Base-by-base conservation (phyloP, 2,329 filamentous ascomycete species). In the Aspergillus caelatus region DNA sequence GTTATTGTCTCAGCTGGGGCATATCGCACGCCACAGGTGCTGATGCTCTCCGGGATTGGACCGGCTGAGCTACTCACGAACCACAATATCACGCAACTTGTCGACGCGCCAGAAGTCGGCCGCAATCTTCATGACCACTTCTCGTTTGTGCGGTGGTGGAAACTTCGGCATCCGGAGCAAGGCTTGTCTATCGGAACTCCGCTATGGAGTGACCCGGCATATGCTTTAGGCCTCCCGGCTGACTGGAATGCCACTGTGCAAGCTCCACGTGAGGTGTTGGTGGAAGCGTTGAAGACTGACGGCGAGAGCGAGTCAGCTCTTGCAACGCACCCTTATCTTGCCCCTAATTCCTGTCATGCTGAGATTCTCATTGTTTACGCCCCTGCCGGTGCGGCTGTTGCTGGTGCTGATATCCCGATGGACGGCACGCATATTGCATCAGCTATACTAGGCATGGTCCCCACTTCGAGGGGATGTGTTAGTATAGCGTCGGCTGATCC, bases 1-100 rank as follows among this genome's bases (percentile, higher is more conserved):
- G 68, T 78, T 7, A 73, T 79, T 39, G 14, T 77, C 23, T 74
- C 70, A 11, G 69, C 75, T 0, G 77, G 77, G 8, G 63, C 72
- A 11, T 74, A 74, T 58, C 66, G 68, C 8, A 77, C 74, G 0
- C 77, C 77, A 0, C 71, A 78, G 54, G 12, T 79, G 4, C 69
- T 79, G 5, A 69, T 77, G 71, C 69, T 75, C 10, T 78, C 76
- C 8, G 77, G 77, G 1, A 70, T 79, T 32, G 77, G 77, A 1
- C 71, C 75, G 9, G 50, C 60, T 4, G 60, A 67, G 8, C 68
- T 79, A 10, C 68, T 79, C 1, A 43, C 69, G 1, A 73, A 78
- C 48, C 71, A 78, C 5, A 72, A 73, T 4, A 78, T 81, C 43
- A 67, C 72, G 4, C 45, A 56, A 7, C 11, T 66, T 7, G 56